Evolutionary conservation across 371 early-diverging fungal genomes (phyloP).

Genomic region (Mortierella sp.): DNA sequence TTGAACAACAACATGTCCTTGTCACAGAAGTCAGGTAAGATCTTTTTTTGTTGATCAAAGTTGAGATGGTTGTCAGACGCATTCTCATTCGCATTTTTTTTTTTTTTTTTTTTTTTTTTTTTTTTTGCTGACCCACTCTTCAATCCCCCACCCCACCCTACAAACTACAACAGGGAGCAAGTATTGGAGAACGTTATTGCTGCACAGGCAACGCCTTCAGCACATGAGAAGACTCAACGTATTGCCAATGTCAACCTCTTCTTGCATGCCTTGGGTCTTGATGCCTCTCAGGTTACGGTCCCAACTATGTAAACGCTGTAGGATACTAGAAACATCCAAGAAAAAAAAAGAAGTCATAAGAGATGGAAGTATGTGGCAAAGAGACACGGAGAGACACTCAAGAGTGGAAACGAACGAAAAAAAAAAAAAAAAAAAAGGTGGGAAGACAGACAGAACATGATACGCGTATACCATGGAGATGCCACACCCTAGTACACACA

Average conservation of each 20-base stretch:
- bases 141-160: no score
- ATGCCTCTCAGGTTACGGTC: slow-evolving; percentile 85
- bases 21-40: slow-evolving; percentile 86
- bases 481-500: no score
- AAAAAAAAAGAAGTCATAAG: no score
- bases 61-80: no score
- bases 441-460: no score
- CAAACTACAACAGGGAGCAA: slow-evolving; percentile 65
- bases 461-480: no score
- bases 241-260: slow-evolving; percentile 93
- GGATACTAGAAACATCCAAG: no score
- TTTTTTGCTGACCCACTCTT: slow-evolving; percentile 11
- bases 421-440: no score
- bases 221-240: slow-evolving; percentile 72
- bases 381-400: no score
- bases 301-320: slow-evolving; percentile 37
- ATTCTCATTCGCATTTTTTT: not conserved
- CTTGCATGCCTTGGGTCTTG: slow-evolving; percentile 93
- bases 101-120: slow-evolving; percentile 7
- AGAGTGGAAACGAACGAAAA: no score
- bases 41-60: slow-evolving; percentile 7
- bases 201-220: slow-evolving; percentile 65
- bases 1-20: slow-evolving; percentile 92
- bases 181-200: slow-evolving; percentile 86
- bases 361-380: no score